phyloP scores from a whole-genome alignment of 352 stramenopile species.

The Phytopythium chamaehyphon region DNA sequence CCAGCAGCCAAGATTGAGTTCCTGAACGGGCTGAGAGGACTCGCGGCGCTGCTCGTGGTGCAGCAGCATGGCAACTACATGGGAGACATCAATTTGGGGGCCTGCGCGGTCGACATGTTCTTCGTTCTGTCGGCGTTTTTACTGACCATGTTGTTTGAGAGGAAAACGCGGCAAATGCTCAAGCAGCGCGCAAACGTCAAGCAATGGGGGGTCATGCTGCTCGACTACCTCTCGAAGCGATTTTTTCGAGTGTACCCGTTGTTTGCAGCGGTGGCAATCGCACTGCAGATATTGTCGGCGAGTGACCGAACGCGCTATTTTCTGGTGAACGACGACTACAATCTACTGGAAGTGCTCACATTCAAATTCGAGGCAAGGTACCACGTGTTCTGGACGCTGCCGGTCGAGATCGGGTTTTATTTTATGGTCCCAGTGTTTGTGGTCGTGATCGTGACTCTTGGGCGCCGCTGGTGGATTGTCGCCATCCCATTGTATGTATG shows the following conservation, averaged over 20 bases:
- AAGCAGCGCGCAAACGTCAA: constrained; percentile 10
- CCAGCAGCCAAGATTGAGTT: constrained; percentile 27
- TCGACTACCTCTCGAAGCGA: constrained; percentile 44
- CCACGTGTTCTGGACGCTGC: constrained; percentile 49
- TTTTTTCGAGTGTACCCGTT: constrained; percentile 58
- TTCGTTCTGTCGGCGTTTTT: constrained; percentile 45
- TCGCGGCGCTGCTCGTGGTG: constrained; percentile 32
- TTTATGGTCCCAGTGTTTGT: constrained; percentile 35
- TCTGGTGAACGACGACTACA: constrained; percentile 13
- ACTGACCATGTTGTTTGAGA: constrained; percentile 36
- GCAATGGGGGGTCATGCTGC: constrained; percentile 16
- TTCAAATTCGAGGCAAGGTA: constrained; percentile 28
- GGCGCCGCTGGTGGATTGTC: constrained; percentile 18
- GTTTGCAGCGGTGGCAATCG: constrained; percentile 29
- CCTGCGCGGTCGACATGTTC: constrained; percentile 33
- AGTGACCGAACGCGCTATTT: constrained; percentile 26
- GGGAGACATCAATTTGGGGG: constrained; percentile 19
- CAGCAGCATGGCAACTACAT: constrained; percentile 26
- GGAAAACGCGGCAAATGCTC: constrained; percentile 22
- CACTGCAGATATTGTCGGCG: constrained; percentile 25
- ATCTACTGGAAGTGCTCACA: constrained; percentile 30
- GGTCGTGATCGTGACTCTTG: constrained; percentile 11
- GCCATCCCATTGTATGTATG: constrained; percentile 16
- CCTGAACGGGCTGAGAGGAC: constrained; percentile 35
- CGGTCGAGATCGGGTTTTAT: constrained; percentile 40